A percentile compares a stretch with the other conserved stretches of the same genome.
phyloP scores from a whole-genome alignment of 805 yeast genomes.

The Starmerella powellii region DNA sequence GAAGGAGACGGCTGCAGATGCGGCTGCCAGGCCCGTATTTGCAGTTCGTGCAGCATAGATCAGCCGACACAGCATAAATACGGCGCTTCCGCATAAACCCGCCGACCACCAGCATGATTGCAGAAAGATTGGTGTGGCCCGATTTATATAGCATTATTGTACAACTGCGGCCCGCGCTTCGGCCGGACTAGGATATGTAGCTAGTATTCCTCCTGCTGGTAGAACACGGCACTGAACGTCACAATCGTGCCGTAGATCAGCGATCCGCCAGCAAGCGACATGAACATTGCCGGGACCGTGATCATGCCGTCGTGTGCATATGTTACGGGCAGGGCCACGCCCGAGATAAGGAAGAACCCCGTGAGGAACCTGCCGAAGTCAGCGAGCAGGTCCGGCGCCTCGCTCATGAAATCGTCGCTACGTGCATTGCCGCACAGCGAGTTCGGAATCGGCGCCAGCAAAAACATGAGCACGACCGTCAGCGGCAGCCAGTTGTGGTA shows the following conservation, averaged over 20 bases:
- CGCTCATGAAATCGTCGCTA: slow-evolving; percentile 55
- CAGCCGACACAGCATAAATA: no score
- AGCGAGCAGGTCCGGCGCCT: slow-evolving; percentile 37
- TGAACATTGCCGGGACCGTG: slow-evolving; percentile 53
- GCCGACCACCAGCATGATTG: no score
- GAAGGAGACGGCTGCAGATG: no score
- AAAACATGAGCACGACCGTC: slow-evolving; percentile 54
- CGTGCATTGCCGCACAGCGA: slow-evolving; percentile 41
- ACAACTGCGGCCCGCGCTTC: no score
- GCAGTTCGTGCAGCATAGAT: no score
- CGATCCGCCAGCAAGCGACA: slow-evolving; percentile 76
- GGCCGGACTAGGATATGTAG: no score
- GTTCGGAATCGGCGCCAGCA: slow-evolving; percentile 62
- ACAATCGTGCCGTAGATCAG: slow-evolving; percentile 75
- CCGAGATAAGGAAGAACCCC: slow-evolving; percentile 65
- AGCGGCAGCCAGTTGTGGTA: slow-evolving; percentile 88
- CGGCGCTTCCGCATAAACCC: no score
- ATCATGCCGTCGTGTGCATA: slow-evolving; percentile 66
- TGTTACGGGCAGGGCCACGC: slow-evolving; percentile 61
- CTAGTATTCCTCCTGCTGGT: slow-evolving; percentile 37
- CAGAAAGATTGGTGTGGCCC: no score
- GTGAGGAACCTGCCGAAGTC: slow-evolving; percentile 73
- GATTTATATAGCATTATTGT: no score
- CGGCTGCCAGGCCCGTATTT: no score
- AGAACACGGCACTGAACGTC: slow-evolving; percentile 69